phyloP scores from a whole-genome alignment of 2,329 filamentous ascomycete genomes.

The Pseudogymnoascus sp. region DNA sequence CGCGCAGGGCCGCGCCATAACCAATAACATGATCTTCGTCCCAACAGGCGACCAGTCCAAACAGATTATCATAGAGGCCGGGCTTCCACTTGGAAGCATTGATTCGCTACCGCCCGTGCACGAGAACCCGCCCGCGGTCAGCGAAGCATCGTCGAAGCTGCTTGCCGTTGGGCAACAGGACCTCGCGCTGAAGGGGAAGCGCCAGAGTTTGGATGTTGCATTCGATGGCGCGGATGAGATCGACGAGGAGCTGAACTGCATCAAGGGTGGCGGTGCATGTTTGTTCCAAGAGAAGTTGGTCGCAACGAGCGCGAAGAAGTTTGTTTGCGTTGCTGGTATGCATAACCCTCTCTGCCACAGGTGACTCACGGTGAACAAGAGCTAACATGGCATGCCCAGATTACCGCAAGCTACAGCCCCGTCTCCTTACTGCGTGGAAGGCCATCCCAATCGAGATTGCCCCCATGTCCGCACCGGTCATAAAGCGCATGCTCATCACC shows the following conservation, averaged over 20 bases:
- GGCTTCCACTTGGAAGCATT: slow-evolving; percentile 57
- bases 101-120: slow-evolving; percentile 27
- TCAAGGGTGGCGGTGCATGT: slow-evolving; percentile 97
- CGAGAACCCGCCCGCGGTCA: slow-evolving; percentile 18
- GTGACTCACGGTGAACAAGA: background rate
- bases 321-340: slow-evolving; percentile 76
- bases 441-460: slow-evolving; percentile 89
- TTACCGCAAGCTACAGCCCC: slow-evolving; percentile 76
- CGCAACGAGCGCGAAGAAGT: slow-evolving; percentile 72
- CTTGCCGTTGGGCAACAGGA: slow-evolving; percentile 43
- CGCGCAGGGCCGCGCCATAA: slow-evolving; percentile 45
- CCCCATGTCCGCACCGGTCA: slow-evolving; percentile 70
- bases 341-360: slow-evolving; percentile 11
- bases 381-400: slow-evolving; percentile 42
- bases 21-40: slow-evolving; percentile 61
- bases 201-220: slow-evolving; percentile 66
- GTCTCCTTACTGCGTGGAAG: slow-evolving; percentile 70
- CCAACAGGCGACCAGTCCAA: slow-evolving; percentile 90
- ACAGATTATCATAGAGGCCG: slow-evolving; percentile 72
- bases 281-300: slow-evolving; percentile 97
- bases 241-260: slow-evolving; percentile 87
- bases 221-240: slow-evolving; percentile 98
- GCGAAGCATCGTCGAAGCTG: slow-evolving; percentile 54
- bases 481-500: slow-evolving; percentile 61
- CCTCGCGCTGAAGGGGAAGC: slow-evolving; percentile 27